These are phyloP conservation scores for Suillus subluteus DNA, from an alignment of 768 basidiomycete species.

Conservation along the genomic window DNA sequence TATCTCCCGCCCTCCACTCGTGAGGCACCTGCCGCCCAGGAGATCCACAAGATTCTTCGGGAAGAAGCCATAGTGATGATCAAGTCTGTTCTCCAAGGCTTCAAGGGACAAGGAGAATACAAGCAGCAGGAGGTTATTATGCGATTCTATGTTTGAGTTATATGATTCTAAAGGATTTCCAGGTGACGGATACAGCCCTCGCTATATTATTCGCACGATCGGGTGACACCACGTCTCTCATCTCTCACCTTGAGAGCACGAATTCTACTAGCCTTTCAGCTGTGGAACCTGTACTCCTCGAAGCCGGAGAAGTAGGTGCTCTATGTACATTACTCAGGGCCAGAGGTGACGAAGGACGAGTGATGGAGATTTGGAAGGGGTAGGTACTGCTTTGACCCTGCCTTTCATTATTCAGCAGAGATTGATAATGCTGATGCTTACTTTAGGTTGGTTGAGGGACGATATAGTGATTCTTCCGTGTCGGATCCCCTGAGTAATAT, in stretches of 20 bases:
- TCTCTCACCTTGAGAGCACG: constrained; percentile 10
- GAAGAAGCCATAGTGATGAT: constrained; percentile 79
- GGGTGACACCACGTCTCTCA: constrained; percentile 26
- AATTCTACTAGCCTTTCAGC: not conserved
- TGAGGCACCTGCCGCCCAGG: constrained; percentile 69
- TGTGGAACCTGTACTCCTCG: constrained; percentile 4
- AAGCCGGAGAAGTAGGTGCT: constrained; percentile 4
- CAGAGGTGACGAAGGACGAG: constrained; percentile 22
- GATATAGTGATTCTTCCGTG: constrained; percentile 25
- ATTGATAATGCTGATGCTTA: not conserved
- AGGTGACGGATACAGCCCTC: constrained; percentile 52
- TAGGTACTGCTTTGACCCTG: constrained; percentile 17
- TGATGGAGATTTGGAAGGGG: constrained; percentile 29
- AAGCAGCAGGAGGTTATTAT: constrained; percentile 56
- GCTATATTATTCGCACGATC: constrained; percentile 32
- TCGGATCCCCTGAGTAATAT: constrained; percentile 32
- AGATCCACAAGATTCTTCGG: constrained; percentile 64
- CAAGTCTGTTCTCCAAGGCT: constrained; percentile 65
- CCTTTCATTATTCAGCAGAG: not conserved
- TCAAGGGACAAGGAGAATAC: constrained; percentile 62
- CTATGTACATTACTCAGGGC: constrained; percentile 3
- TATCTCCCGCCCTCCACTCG: constrained; percentile 57
- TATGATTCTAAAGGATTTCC: constrained; percentile 53
- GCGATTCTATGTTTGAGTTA: constrained; percentile 66
- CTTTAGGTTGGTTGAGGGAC: constrained; percentile 31